Evolutionary conservation across 768 basidiomycete genomes (phyloP), one percentile per base, ranked within the genome.

Genomic region (Lactarius vividus): DNA sequence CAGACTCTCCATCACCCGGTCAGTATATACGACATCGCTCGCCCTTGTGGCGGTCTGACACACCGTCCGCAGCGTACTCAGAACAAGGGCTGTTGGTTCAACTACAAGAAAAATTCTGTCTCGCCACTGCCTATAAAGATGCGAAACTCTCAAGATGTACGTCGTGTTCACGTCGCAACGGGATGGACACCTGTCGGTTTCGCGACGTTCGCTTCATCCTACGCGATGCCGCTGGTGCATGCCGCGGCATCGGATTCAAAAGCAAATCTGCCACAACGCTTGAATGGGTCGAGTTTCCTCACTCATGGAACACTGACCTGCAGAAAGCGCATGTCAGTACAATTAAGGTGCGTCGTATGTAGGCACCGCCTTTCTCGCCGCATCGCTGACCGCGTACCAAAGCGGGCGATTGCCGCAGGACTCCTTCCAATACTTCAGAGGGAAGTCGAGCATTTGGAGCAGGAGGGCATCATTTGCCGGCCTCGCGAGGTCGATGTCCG

Each of bases 111-210:
- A 67, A 67, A 59, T 67, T 67, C 7, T 67, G 66, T 29, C 66
- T 67, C 8, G 61, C 66, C 1, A 59, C 66, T 11, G 66, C 66
- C 18, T 67, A 67, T 37, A 67, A 67, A 49, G 66, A 67, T 37
- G 66, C 62, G 15, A 79, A 83, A 61, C 89, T 91, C 75, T 88
- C 90, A 33, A 85, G 88, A 16, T 92, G 91, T 72, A 87, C 92
- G 42, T 88, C 90, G 6, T 92, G 91, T 73, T 91, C 88, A 29
- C 87, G 91, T 55, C 87, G 91, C 35, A 92, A 91, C 88, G 89
- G 89, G 0, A 90, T 90, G 56, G 91, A 92, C 72, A 91, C 90
- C 3, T 92, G 91, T 73, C 85, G 91, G 37, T 92, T 92, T 76
- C 91, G 92, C 74, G 85, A 85, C 33, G 88, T 92, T 66, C 85